phyloP scores from a whole-genome alignment of 805 yeast genomes.

The Kuraishia borneana region DNA sequence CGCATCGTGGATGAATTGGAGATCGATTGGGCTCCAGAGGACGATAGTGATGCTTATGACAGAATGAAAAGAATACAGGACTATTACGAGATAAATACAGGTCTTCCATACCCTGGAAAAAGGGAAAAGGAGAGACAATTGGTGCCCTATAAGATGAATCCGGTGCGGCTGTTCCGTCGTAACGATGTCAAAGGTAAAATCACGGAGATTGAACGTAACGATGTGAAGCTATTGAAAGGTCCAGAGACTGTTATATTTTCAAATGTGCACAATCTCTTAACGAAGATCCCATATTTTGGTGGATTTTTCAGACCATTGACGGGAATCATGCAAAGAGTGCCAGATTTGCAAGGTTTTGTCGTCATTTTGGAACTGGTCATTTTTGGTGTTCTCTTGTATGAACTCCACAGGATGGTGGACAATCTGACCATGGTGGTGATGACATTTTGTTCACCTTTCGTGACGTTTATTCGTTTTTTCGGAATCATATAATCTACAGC shows the following conservation, averaged over 20 bases:
- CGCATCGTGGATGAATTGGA: neutral
- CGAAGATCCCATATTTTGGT: slow-evolving; percentile 3
- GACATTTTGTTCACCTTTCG: slow-evolving; percentile 3
- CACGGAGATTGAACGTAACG: neutral
- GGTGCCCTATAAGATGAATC: neutral
- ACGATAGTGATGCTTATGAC: too few relatives aligned
- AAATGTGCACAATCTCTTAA: slow-evolving; percentile 1
- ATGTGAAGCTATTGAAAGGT: neutral
- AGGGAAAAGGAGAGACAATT: neutral
- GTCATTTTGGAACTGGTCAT: slow-evolving; percentile 3
- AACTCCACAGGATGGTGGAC: slow-evolving; percentile 2
- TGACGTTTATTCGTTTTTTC: slow-evolving; percentile 1
- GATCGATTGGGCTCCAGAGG: too few relatives aligned
- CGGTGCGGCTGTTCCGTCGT: neutral
- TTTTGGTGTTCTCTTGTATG: slow-evolving; percentile 2
- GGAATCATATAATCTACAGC: neutral
- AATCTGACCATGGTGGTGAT: slow-evolving; percentile 2
- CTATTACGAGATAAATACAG: slow-evolving; percentile 1
- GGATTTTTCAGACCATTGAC: slow-evolving; percentile 3
- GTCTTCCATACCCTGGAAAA: neutral
- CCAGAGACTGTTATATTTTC: neutral
- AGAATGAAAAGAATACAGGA: neutral
- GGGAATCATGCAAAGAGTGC: neutral
- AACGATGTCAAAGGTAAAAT: neutral
- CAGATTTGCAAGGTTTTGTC: slow-evolving; percentile 1